A percentile compares a stretch with the other conserved stretches of the same genome.
These are phyloP conservation scores for Gnomoniopsis sp. DNA, from an alignment of 2,329 filamentous ascomycete genomes.

Conservation along the genomic window DNA sequence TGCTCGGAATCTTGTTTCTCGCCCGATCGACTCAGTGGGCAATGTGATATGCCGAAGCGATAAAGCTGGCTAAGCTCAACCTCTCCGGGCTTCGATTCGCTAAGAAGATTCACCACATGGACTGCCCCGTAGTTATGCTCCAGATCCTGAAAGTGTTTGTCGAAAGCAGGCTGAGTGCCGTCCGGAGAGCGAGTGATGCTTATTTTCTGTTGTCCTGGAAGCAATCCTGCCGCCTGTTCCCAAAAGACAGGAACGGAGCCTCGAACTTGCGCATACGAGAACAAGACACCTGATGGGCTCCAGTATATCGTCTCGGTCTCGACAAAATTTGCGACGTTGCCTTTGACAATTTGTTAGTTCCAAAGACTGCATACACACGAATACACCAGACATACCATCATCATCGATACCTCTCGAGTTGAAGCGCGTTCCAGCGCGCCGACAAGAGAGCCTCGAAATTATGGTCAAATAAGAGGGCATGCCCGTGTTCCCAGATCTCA, in stretches of 20 bases:
- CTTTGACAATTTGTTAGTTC: background rate
- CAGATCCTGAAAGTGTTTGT: constrained; percentile 89
- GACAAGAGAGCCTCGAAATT: constrained; percentile 87
- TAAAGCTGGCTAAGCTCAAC: constrained; percentile 79
- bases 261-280: constrained; percentile 90
- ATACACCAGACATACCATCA: constrained; percentile 47
- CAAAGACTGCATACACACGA: background rate
- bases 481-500: constrained; percentile 63
- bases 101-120: constrained; percentile 92
- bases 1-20: constrained; percentile 62
- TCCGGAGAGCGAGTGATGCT: constrained; percentile 83
- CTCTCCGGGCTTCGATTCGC: constrained; percentile 82
- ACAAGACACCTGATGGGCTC: constrained; percentile 72
- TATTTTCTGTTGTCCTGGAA: constrained; percentile 94
- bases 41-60: constrained; percentile 71
- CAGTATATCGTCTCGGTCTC: constrained; percentile 94
- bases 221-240: constrained; percentile 85
- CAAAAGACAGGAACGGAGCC: constrained; percentile 96
- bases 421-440: constrained; percentile 89
- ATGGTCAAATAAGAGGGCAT: constrained; percentile 82
- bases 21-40: constrained; percentile 61
- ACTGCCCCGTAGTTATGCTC: constrained; percentile 85
- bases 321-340: constrained; percentile 98
- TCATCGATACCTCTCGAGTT: constrained; percentile 98
- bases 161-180: constrained; percentile 89